Evolutionary conservation across 805 yeast genomes (phyloP), one percentile per base, ranked within the genome.

Genomic region (Kodamaea neixiangensis): DNA sequence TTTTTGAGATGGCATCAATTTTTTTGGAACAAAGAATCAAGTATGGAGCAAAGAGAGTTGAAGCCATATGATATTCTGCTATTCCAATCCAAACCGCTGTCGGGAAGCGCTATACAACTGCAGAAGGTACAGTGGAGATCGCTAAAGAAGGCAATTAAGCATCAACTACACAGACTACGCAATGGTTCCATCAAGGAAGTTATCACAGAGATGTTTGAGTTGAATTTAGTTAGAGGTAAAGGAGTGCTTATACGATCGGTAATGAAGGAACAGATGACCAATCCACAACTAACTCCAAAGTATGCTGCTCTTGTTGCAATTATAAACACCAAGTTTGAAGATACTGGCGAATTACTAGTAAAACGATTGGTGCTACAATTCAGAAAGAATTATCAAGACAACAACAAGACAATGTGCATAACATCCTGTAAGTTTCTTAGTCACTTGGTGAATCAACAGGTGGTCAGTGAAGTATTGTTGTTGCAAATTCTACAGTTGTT

Each of bases 291-390:
- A 52, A 55, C 87, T 0, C 66, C 80, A 0, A 75, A 78, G 0
- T 84, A 79, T 57, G 82, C 91, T 0, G 69, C 87, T 0, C 58
- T 90, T 33, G 75, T 80, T 0, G 75, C 85, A 1, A 75, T 85
- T 0, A 47, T 90, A 9, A 86, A 87, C 64, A 77, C 87, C 4
- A 81, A 85, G 56, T 63, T 88, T 3, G 94, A 96, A 0, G 79
- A 79, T 33, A 67, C 89, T 14, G 96, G 96, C 1, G 78, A 78
- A 50, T 63, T 85, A 3, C 54, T 87, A 29, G 63, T 77, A 0
- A 60, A 75, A 7, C 72, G 94, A 53, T 65, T 85, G 21, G 69
- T 86, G 1, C 58, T 83, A 3, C 83, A 77, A 50, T 88, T 89
- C 66, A 76, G 84, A 42, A 73, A 76, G 54, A 77, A 77, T 0